phyloP scores from a whole-genome alignment of 352 stramenopile species.

The Phytophthora megakarya region DNA sequence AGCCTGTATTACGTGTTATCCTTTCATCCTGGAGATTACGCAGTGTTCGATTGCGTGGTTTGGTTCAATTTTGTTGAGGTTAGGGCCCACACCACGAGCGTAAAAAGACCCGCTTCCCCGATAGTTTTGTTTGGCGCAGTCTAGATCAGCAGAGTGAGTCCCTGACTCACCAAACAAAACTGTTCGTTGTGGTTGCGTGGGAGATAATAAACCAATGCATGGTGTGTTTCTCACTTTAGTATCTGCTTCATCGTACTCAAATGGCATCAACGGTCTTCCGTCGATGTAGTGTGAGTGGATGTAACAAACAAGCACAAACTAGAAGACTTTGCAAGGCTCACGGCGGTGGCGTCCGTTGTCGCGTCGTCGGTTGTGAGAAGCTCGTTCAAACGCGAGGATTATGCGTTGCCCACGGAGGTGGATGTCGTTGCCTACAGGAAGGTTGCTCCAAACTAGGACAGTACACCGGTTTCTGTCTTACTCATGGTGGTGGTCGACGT shows the following conservation, averaged over 20 bases:
- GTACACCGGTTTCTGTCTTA: slow-evolving; percentile 71
- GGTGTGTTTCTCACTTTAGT: background rate
- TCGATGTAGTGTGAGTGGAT: slow-evolving; percentile 53
- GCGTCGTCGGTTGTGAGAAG: slow-evolving; percentile 61
- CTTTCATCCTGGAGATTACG: background rate
- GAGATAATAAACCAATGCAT: background rate
- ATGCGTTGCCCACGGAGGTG: slow-evolving; percentile 73
- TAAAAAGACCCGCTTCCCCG: background rate
- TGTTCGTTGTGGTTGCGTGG: background rate
- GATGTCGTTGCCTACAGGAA: slow-evolving; percentile 60
- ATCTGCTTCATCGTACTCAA: background rate
- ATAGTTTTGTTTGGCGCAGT: too few species aligned
- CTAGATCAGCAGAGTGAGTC: too few species aligned
- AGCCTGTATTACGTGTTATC: background rate
- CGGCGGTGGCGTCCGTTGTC: slow-evolving; percentile 75
- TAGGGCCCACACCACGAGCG: background rate
- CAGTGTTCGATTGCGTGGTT: slow-evolving; percentile 4
- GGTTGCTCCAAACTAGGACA: slow-evolving; percentile 68
- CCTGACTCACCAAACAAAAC: too few species aligned
- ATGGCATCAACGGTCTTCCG: slow-evolving; percentile 10
- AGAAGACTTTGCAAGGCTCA: slow-evolving; percentile 76
- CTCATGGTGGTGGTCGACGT: slow-evolving; percentile 64
- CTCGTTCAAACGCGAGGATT: slow-evolving; percentile 70
- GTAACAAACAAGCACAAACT: slow-evolving; percentile 75
- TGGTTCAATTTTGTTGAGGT: background rate